Conservation (phyloP, 78 protist genomes). For the Dictyostelium capitatum region DNA sequence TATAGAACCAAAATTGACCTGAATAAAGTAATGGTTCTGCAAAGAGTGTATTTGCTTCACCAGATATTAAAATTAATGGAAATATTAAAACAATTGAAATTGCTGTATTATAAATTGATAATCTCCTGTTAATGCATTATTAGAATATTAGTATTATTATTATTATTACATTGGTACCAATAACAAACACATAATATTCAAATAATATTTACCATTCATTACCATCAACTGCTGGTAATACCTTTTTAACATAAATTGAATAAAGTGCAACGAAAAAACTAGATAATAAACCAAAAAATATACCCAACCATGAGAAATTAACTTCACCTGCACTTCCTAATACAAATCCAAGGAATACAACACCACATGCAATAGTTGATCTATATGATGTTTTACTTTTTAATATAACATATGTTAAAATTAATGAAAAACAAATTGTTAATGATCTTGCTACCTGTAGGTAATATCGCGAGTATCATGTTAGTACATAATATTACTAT, state of each 20-base stretch:
- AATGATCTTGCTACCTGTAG: slow-evolving; percentile 92
- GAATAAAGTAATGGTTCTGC: slow-evolving; percentile 20
- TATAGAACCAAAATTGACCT: slow-evolving; percentile 75
- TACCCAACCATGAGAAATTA: slow-evolving; percentile 87
- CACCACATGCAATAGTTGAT: slow-evolving; percentile 78
- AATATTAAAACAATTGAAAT: slow-evolving; percentile 77
- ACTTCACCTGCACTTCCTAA: slow-evolving; percentile 89
- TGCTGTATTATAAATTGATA: slow-evolving; percentile 89
- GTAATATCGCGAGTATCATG: too few relatives aligned
- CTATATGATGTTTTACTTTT: slow-evolving; percentile 79
- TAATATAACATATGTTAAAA: slow-evolving; percentile 84
- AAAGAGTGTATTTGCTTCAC: slow-evolving; percentile 69
- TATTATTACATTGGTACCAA: not conserved
- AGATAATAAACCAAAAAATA: slow-evolving; percentile 88
- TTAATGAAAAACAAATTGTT: slow-evolving; percentile 89
- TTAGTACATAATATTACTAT: too few relatives aligned
- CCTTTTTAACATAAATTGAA: slow-evolving; percentile 89
- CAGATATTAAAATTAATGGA: slow-evolving; percentile 79
- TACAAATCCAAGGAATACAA: slow-evolving; percentile 88
- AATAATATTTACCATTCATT: slow-evolving; percentile 79
- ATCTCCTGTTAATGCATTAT: slow-evolving; percentile 61
- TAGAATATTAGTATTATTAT: not conserved
- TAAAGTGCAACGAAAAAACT: slow-evolving; percentile 89
- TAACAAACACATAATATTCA: not conserved
- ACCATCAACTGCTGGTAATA: slow-evolving; percentile 67